phyloP scores from a whole-genome alignment of 352 stramenopile genomes.

The Pythium monospermum region DNA sequence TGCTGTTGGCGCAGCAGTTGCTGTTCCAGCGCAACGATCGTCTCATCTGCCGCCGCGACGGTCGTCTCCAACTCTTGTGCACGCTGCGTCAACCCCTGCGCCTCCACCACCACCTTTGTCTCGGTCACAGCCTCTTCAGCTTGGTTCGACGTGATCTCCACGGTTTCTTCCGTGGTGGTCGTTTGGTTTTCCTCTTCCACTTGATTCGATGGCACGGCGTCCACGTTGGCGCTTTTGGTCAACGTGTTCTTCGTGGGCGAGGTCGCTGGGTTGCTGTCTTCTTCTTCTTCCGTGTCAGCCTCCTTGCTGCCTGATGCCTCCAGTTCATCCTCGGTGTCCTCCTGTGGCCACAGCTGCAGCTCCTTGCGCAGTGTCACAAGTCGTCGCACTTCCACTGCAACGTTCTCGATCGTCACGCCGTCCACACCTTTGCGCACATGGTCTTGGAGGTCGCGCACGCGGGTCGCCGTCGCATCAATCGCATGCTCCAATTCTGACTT shows the following conservation, averaged over 20 bases:
- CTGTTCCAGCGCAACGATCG: slow-evolving; percentile 3
- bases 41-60: slow-evolving; percentile 15
- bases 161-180: not conserved
- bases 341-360: slow-evolving; percentile 42
- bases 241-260: slow-evolving; percentile 27
- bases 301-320: slow-evolving; percentile 13
- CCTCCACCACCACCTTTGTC: no score
- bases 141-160: slow-evolving; percentile 11
- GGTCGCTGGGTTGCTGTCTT: slow-evolving; percentile 19
- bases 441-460: slow-evolving; percentile 57
- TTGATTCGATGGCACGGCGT: slow-evolving; percentile 4
- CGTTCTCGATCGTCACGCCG: slow-evolving; percentile 37
- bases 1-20: no score
- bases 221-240: slow-evolving; percentile 23
- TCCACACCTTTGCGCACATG: slow-evolving; percentile 33
- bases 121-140: slow-evolving; percentile 5
- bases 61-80: slow-evolving; percentile 14
- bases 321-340: slow-evolving; percentile 18
- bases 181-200: not conserved
- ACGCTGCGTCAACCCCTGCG: no score
- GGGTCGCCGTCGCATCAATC: slow-evolving; percentile 47
- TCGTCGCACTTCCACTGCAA: slow-evolving; percentile 49
- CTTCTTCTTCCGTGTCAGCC: no score
- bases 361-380: slow-evolving; percentile 68
- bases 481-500: slow-evolving; percentile 39